Conservation (phyloP, 495 filamentous ascomycete genomes). For the Xylaria sp. region DNA sequence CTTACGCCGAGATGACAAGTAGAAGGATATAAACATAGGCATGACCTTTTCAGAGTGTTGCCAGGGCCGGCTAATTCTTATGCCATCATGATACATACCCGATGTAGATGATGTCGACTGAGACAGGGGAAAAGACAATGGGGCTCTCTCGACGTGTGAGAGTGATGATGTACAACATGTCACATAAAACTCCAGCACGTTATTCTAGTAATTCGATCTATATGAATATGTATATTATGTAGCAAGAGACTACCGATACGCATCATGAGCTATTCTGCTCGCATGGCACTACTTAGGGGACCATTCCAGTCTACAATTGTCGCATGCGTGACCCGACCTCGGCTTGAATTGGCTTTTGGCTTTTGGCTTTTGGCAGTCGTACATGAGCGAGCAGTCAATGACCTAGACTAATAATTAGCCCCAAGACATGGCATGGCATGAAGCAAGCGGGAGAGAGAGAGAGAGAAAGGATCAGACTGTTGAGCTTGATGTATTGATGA, state of each 20-base stretch:
- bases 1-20: background rate
- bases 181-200: background rate
- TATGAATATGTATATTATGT: background rate
- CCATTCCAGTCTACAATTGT: background rate
- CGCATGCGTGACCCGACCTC: background rate
- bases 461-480: constrained; percentile 59
- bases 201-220: background rate
- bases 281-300: background rate
- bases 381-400: too few species aligned
- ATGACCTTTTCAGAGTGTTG: background rate
- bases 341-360: background rate
- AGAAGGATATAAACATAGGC: background rate
- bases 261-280: background rate
- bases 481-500: constrained; percentile 63
- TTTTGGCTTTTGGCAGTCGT: too few species aligned
- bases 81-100: background rate
- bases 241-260: background rate
- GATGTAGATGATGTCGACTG: background rate
- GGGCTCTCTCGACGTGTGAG: too few species aligned
- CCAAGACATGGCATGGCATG: constrained; percentile 6
- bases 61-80: background rate
- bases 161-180: background rate
- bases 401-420: constrained; percentile 16
- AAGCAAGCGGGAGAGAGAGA: background rate
- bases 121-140: background rate